Percentiles rank a stretch among this genome's conserved stretches.
Conservation (phyloP, 164 flowering plant species). For the Magnolia officinalis region DNA sequence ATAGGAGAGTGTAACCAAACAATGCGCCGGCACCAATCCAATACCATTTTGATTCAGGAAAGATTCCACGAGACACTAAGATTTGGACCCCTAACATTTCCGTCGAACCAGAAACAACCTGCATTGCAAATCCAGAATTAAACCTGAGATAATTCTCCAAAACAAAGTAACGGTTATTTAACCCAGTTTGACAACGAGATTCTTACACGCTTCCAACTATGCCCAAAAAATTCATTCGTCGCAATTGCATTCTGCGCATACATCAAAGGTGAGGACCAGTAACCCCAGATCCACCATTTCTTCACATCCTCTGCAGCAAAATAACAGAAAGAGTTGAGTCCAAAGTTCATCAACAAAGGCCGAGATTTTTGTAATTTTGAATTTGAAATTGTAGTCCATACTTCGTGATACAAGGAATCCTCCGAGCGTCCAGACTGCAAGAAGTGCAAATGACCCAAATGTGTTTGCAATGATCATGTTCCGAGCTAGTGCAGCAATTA, state of each 20-base stretch:
- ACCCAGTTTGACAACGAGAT: neutral
- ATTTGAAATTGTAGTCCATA: constrained; percentile 9
- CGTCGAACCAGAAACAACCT: constrained; percentile 13
- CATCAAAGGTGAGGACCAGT: constrained; percentile 13
- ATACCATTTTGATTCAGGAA: constrained; percentile 34
- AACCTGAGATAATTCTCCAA: neutral
- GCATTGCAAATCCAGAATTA: neutral
- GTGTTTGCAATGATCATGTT: constrained; percentile 47
- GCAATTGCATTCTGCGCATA: constrained; percentile 15
- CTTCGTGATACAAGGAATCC: constrained; percentile 46
- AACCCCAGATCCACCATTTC: constrained; percentile 16
- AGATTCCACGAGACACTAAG: constrained; percentile 30
- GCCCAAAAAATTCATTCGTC: constrained; percentile 12
- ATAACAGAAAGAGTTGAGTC: neutral
- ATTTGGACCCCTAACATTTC: constrained; percentile 22
- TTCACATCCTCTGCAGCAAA: constrained; percentile 5
- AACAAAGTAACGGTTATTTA: neutral
- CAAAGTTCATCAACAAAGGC: neutral
- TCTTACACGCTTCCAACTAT: constrained; percentile 11
- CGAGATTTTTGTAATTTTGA: neutral
- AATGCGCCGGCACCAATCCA: constrained; percentile 37
- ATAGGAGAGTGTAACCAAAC: constrained; percentile 26
- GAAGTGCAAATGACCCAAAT: constrained; percentile 39
- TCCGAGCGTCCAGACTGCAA: constrained; percentile 33
- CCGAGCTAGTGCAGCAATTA: constrained; percentile 38